Evolutionary conservation across 2,329 filamentous ascomycete genomes (phyloP), one percentile per base, ranked within the genome.

Genomic region (Monosporascus sp.): DNA sequence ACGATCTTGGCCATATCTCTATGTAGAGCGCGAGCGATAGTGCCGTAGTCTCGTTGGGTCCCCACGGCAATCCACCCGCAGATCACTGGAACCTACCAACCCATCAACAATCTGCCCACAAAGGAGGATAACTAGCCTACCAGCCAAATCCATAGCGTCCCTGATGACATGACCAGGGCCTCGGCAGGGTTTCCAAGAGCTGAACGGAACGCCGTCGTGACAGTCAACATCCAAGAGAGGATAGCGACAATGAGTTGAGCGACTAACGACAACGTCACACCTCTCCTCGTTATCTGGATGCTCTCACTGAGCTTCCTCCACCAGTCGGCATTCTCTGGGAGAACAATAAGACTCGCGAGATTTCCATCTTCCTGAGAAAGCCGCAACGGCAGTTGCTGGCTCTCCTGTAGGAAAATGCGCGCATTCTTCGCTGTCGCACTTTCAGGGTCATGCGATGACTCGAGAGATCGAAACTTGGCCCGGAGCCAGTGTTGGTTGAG

Each of bases 61-160:
- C 56, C 58, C 3, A 56, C 58, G 9, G 51, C 24, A 31, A 60
- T 55, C 55, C 55, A 58, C 3, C 58, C 58, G 18, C 51, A 55
- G 37, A 57, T 57, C 5, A 60, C 38, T 14, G 58, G 56, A 37
- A 60, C 48, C 58, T 60, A 17, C 7, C 15, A 6, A 43, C 18
- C 5, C 41, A 38, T 49, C 7, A 53, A 44, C 4, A 28, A 20
- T 44, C 6, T 20, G 5, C 15, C 17, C 5, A 20, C 11, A 17
- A 11, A 1, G 31, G 26, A 51, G 22, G 5, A 37, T 11, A 17
- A 2, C 4, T 14, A 22, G 51, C 58, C 15, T 53, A 59, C 58
- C 22, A 60, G 58, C 58, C 58, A 60, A 37, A 57, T 53, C 58
- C 58, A 60, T 3, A 60, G 49, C 6, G 55, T 53, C 6, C 58